Evolutionary conservation across 768 basidiomycete genomes (phyloP).

Genomic region (Auriscalpium vulgare): DNA sequence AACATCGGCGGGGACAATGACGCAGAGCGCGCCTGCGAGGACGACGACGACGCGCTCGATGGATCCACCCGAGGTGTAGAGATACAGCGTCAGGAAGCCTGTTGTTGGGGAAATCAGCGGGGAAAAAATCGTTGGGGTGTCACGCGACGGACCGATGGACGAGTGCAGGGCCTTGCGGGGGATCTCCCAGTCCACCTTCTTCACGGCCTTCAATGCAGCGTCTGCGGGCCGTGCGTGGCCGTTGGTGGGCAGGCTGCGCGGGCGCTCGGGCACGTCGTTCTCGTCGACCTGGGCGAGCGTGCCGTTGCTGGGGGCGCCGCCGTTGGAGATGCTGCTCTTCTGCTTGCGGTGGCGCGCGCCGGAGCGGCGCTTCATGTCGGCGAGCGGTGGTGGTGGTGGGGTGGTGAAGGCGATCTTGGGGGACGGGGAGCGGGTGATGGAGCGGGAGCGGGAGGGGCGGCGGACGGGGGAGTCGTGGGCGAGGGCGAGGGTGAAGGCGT

Average conservation of each 20-base stretch:
- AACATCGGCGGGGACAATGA: slow-evolving; percentile 69
- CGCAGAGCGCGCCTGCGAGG: slow-evolving; percentile 56
- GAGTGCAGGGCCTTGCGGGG: slow-evolving; percentile 84
- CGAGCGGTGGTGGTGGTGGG: slow-evolving; percentile 2
- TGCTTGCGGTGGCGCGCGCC: slow-evolving; percentile 12
- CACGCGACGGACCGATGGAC: slow-evolving; percentile 63
- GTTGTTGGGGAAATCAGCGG: slow-evolving; percentile 7
- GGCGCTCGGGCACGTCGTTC: slow-evolving; percentile 6
- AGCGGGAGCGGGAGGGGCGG: slow-evolving; percentile 14
- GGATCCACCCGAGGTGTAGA: slow-evolving; percentile 43
- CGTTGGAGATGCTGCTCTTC: slow-evolving; percentile 6
- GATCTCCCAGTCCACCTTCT: slow-evolving; percentile 73
- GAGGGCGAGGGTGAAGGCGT: slow-evolving; percentile 14
- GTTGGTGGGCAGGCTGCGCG: slow-evolving; percentile 4
- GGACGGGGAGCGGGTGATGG: slow-evolving; percentile 15
- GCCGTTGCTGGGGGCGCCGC: not conserved
- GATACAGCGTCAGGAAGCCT: slow-evolving; percentile 59
- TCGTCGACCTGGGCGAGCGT: slow-evolving; percentile 15
- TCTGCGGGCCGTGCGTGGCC: not conserved
- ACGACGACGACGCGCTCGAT: slow-evolving; percentile 46
- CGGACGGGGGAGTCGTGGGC: slow-evolving; percentile 14
- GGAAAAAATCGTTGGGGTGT: not conserved
- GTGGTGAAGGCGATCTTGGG: slow-evolving; percentile 15
- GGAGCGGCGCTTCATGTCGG: slow-evolving; percentile 11
- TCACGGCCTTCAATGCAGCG: not conserved